Percentiles rank a stretch among this genome's conserved stretches.
These are phyloP conservation scores for Rhizopus sp. DNA, from an alignment of 371 early-diverging fungal genomes.

Conservation along the genomic window DNA sequence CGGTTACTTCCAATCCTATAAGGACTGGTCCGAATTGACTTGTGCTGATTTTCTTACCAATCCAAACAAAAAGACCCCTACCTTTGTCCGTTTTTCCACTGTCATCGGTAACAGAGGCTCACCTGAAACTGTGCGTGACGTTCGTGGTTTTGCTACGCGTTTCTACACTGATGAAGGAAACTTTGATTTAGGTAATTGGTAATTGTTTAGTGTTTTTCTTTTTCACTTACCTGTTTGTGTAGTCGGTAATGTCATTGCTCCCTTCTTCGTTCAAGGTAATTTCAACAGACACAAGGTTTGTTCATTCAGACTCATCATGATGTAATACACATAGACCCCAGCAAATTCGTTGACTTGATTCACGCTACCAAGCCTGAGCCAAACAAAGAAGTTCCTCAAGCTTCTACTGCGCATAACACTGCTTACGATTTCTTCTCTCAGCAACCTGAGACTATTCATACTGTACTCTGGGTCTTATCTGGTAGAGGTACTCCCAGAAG, in stretches of 20 bases:
- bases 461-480: slow-evolving; percentile 46
- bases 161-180: slow-evolving; percentile 66
- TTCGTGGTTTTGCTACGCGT: slow-evolving; percentile 60
- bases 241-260: slow-evolving; percentile 49
- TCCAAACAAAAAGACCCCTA: slow-evolving; percentile 50
- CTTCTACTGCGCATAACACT: slow-evolving; percentile 50
- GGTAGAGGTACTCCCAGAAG: slow-evolving; percentile 49
- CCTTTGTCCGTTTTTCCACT: slow-evolving; percentile 61
- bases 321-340: slow-evolving; percentile 23
- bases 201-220: not conserved
- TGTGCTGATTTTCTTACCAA: slow-evolving; percentile 40
- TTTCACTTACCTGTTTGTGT: not conserved
- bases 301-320: too few species aligned
- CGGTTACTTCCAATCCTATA: slow-evolving; percentile 56
- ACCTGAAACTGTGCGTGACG: slow-evolving; percentile 58
- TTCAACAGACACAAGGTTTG: too few species aligned
- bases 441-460: slow-evolving; percentile 47
- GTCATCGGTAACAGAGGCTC: slow-evolving; percentile 53
- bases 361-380: slow-evolving; percentile 57
- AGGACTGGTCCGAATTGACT: slow-evolving; percentile 43
- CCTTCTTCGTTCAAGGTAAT: slow-evolving; percentile 47
- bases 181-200: slow-evolving; percentile 33
- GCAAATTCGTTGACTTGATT: slow-evolving; percentile 53
- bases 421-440: slow-evolving; percentile 55
- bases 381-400: slow-evolving; percentile 48